Evolutionary conservation across 139 green algal species (phyloP).

Genomic region (Haematococcus sp.): DNA sequence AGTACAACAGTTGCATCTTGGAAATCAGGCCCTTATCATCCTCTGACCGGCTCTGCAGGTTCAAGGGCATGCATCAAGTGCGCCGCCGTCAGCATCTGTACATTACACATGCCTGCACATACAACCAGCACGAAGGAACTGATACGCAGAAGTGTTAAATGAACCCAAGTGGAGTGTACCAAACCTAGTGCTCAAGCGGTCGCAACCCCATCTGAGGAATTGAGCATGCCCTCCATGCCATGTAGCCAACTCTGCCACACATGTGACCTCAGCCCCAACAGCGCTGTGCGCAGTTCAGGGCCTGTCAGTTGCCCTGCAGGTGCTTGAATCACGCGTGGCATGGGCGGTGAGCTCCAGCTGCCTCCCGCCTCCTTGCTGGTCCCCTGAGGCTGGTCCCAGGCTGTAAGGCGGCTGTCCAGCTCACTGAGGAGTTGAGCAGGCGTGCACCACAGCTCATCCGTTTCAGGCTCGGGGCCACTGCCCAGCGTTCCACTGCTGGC

Average conservation of each 20-base stretch:
- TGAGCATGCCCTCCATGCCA: too few relatives aligned
- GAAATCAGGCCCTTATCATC: too few relatives aligned
- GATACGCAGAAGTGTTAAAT: too few relatives aligned
- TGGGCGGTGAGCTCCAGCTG: not conserved
- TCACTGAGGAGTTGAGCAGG: constrained; percentile 51
- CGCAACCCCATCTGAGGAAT: too few relatives aligned
- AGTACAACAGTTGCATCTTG: too few relatives aligned
- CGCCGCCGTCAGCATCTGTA: too few relatives aligned
- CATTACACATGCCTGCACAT: too few relatives aligned
- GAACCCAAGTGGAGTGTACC: too few relatives aligned
- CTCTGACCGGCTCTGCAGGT: too few relatives aligned
- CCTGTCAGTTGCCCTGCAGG: constrained; percentile 3
- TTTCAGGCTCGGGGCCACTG: constrained; percentile 1
- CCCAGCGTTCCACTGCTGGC: not conserved
- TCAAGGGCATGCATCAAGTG: too few relatives aligned
- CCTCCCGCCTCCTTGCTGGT: not conserved
- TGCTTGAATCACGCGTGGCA: not conserved
- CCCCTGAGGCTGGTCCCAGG: not conserved
- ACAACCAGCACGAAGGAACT: too few relatives aligned
- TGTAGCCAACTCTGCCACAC: not conserved
- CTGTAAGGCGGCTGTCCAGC: constrained; percentile 18
- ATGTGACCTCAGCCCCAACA: not conserved
- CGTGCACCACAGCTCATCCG: constrained; percentile 47
- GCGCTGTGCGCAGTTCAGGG: not conserved
- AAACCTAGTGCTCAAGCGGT: too few relatives aligned